Evolutionary conservation across 2,329 filamentous ascomycete species (phyloP).

Genomic region (Coniochaeta hoffmannii): DNA sequence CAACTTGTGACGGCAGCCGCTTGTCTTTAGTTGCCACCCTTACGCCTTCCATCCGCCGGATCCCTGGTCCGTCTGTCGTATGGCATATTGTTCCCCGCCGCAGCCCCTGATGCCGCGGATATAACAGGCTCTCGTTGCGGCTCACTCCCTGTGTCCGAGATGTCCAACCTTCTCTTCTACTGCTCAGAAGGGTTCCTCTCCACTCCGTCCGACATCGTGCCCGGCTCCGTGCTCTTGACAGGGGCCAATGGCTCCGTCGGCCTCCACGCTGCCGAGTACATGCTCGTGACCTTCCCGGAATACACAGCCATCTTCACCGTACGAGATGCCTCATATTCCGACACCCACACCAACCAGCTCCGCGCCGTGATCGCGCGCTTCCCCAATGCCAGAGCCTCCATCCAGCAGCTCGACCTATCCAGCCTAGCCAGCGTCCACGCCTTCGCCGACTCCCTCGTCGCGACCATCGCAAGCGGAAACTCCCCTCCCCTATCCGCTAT

Average conservation of each 20-base stretch:
- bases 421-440: slow-evolving; percentile 23
- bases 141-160: no score
- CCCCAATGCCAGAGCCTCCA: slow-evolving; percentile 28
- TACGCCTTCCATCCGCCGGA: no score
- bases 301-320: slow-evolving; percentile 24
- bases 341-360: slow-evolving; percentile 22
- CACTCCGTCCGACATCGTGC: no score
- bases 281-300: slow-evolving; percentile 6
- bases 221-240: slow-evolving; percentile 26
- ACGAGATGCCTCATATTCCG: slow-evolving; percentile 19
- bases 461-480: slow-evolving; percentile 18
- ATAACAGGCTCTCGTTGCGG: no score
- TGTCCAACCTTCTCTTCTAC: no score
- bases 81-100: no score
- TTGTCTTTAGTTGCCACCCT: no score
- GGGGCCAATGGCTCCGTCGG: slow-evolving; percentile 31
- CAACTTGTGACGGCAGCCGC: no score
- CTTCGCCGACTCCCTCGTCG: slow-evolving; percentile 21
- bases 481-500: slow-evolving; percentile 26
- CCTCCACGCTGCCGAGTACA: slow-evolving; percentile 25
- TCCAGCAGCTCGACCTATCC: slow-evolving; percentile 28
- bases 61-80: no score
- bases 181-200: no score
- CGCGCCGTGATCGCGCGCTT: slow-evolving; percentile 24
- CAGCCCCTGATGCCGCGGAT: no score